phyloP scores from a whole-genome alignment of 2,329 filamentous ascomycete species.

The Ambrosiella xylebori region DNA sequence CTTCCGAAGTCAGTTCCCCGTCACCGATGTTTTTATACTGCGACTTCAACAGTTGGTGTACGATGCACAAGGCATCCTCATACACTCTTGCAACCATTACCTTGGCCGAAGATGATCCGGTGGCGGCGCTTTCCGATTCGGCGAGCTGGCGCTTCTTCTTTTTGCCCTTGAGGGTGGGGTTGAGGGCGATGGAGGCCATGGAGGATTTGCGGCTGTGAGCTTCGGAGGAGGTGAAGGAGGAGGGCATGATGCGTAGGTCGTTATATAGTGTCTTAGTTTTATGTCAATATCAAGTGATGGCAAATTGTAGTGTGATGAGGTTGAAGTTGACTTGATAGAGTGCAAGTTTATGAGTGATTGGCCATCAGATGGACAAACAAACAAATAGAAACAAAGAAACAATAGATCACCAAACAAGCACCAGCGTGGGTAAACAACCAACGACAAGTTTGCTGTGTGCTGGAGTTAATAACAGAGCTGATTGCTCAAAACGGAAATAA shows the following conservation, averaged over 20 bases:
- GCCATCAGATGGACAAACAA: too few relatives aligned
- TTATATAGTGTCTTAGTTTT: background rate
- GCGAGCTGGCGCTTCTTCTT: background rate
- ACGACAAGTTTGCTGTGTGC: too few relatives aligned
- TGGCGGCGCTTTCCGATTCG: background rate
- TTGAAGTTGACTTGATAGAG: too few relatives aligned
- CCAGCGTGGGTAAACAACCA: too few relatives aligned
- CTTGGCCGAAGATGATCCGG: background rate
- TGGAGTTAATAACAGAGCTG: too few relatives aligned
- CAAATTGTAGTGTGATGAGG: too few relatives aligned
- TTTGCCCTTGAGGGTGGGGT: background rate
- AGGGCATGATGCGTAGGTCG: background rate
- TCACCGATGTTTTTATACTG: background rate
- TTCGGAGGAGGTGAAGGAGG: constrained; percentile 20
- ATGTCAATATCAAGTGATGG: too few relatives aligned
- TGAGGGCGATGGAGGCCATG: constrained; percentile 30
- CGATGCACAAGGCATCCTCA: background rate
- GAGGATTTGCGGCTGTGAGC: constrained; percentile 50
- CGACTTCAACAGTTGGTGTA: background rate
- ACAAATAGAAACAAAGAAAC: too few relatives aligned
- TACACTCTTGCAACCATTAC: background rate
- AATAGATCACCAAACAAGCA: too few relatives aligned
- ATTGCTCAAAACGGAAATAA: too few relatives aligned
- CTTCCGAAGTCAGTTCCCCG: background rate
- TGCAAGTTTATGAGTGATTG: too few relatives aligned